Base-by-base conservation (phyloP, 345 rosid species). In the Gossypium turneri region DNA sequence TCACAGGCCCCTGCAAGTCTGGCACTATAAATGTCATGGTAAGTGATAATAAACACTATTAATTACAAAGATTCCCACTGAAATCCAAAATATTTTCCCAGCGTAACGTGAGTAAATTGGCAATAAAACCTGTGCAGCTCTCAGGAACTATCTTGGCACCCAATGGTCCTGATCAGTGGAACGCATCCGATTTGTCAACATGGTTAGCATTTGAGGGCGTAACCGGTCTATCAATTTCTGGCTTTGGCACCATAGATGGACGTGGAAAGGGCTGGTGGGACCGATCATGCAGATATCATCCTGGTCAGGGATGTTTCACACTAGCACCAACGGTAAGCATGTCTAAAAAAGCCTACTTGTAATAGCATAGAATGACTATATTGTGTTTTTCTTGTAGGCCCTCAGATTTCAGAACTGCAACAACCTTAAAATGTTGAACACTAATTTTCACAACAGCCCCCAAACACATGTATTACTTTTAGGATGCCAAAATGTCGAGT, bases 1-100 rank as follows among this genome's bases (percentile, higher is more conserved):
- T 84, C 41, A 0, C 9, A 1, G 84, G 86, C 15, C 86, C 87
- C 24, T 81, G 81, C 80, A 79, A 17, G 6, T 69, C 86, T 17
- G 67, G 17, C 3, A 6, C 2, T 2, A 38, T 78, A 34, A 43
- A 68, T 22, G 25, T 78, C 62, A 45, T n/a, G 77, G 82, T 77
- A 67, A 29, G 9, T 3, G 17, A 17, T 11, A 38, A 25, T n/a
- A 13, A 8, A 47, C 8, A 50, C 13, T 13, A 38, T 25, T n/a
- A 20, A 19, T 56, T 63, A 16, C 20, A 17, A 34, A 55, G 58
- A 8, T 55, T 48, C 52, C 52, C 15, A 48, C 52, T 34, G 41
- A 6, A 34, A 34, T 34, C 41, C 41, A 34, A 34, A 34, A 34
- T 34, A 34, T 34, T 34, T 34, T 34, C 1, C 41, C 41, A 5